phyloP scores from a whole-genome alignment of 1,284 basidiomycete species.

The Malassezia vespertilionis region DNA sequence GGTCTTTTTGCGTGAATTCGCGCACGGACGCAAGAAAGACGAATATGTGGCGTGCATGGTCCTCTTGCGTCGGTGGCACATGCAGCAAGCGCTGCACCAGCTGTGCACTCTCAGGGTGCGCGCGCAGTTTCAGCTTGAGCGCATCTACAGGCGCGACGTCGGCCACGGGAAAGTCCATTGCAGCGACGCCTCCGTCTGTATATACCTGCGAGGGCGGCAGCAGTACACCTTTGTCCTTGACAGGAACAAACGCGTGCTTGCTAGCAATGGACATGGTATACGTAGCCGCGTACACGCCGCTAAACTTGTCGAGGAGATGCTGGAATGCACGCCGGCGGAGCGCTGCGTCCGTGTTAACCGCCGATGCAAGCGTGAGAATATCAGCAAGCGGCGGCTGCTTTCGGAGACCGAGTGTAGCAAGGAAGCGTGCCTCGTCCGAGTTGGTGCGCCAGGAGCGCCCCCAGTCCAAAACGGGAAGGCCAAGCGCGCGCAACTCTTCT shows the following conservation, averaged over 20 bases:
- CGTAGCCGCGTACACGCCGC: constrained; percentile 24
- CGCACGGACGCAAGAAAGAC: constrained; percentile 59
- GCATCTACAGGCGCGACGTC: constrained; percentile 55
- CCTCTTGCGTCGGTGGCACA: constrained; percentile 56
- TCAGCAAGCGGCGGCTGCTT: constrained; percentile 61
- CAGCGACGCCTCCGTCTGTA: constrained; percentile 59
- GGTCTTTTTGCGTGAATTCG: constrained; percentile 26
- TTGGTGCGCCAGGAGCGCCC: constrained; percentile 46
- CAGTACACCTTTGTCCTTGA: constrained; percentile 52
- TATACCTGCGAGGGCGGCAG: constrained; percentile 69
- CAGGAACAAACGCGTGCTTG: constrained; percentile 63
- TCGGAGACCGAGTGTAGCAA: constrained; percentile 67
- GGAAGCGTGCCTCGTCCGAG: constrained; percentile 60
- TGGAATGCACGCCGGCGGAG: constrained; percentile 27
- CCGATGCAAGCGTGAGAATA: constrained; percentile 47
- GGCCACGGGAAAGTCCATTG: constrained; percentile 65
- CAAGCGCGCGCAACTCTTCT: constrained; percentile 62
- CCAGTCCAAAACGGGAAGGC: constrained; percentile 80
- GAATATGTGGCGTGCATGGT: constrained; percentile 62
- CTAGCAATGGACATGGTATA: constrained; percentile 28
- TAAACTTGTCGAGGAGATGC: constrained; percentile 38
- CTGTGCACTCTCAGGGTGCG: constrained; percentile 61
- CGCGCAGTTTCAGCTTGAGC: constrained; percentile 62
- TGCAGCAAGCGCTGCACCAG: constrained; percentile 60
- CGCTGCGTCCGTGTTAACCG: constrained; percentile 4